Percentiles rank a stretch among this genome's conserved stretches.
Evolutionary conservation across 2,329 filamentous ascomycete genomes (phyloP).

Genomic region (Hypomyces perniciosus): DNA sequence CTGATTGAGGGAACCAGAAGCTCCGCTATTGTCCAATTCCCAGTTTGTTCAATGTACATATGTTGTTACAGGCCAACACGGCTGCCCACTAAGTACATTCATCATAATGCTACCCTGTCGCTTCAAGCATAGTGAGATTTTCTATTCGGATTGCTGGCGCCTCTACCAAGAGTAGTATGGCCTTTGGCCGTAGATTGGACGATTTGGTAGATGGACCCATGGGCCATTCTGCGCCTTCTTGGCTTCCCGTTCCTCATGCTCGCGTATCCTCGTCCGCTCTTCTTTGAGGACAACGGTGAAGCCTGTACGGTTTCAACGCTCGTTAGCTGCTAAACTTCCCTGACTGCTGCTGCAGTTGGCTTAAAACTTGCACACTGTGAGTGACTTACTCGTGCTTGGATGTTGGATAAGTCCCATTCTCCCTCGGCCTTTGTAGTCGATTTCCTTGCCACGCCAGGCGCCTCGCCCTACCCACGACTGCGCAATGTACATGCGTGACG

Average conservation of each 20-base stretch:
- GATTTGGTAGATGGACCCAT: slow-evolving; percentile 84
- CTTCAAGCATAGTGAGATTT: background rate
- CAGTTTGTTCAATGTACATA: slow-evolving; percentile 30
- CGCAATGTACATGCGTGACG: slow-evolving; percentile 80
- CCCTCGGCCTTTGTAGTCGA: slow-evolving; percentile 72
- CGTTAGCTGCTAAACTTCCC: background rate
- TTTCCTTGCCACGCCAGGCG: slow-evolving; percentile 47
- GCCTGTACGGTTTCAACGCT: slow-evolving; percentile 37
- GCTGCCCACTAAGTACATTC: slow-evolving; percentile 1
- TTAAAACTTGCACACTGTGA: background rate
- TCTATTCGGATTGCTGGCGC: background rate
- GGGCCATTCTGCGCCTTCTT: slow-evolving; percentile 70
- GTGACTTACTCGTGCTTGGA: slow-evolving; percentile 66
- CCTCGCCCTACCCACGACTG: slow-evolving; percentile 90
- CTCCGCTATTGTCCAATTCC: slow-evolving; percentile 16
- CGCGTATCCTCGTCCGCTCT: slow-evolving; percentile 79
- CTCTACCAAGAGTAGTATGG: slow-evolving; percentile 87
- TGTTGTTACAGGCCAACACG: slow-evolving; percentile 24
- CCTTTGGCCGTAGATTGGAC: slow-evolving; percentile 74
- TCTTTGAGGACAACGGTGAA: slow-evolving; percentile 85
- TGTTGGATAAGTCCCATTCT: slow-evolving; percentile 60
- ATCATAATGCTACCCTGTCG: background rate
- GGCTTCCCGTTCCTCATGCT: slow-evolving; percentile 69
- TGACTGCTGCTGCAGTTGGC: no score
- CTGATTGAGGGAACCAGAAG: no score